Evolutionary conservation across 352 stramenopile species (phyloP).

Genomic region (Aphanomyces euteiches): DNA sequence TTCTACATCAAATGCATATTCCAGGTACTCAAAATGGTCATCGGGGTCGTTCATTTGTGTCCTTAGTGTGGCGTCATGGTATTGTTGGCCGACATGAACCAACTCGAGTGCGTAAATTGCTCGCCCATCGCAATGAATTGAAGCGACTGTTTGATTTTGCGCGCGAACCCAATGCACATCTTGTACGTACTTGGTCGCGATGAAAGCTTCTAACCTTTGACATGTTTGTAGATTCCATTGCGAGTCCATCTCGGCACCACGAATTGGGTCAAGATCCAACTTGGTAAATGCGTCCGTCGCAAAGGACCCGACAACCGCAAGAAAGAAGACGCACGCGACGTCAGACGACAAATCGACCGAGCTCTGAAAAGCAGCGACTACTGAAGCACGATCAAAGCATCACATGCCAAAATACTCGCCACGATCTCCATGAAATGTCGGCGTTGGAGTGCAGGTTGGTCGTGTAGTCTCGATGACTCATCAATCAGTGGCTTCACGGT

Average conservation of each 20-base stretch:
- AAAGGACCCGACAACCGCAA: constrained; percentile 68
- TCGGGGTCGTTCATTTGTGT: constrained; percentile 21
- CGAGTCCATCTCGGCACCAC: constrained; percentile 69
- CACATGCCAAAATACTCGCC: too few species aligned
- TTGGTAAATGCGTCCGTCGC: constrained; percentile 63
- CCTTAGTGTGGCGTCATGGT: constrained; percentile 66
- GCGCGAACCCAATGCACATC: constrained; percentile 53
- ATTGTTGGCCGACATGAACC: constrained; percentile 69
- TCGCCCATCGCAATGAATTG: constrained; percentile 68
- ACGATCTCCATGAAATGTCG: too few species aligned
- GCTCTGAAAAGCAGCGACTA: constrained; percentile 42
- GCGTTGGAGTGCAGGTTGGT: too few species aligned
- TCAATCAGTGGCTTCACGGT: too few species aligned
- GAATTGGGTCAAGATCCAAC: constrained; percentile 82
- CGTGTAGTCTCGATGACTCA: too few species aligned
- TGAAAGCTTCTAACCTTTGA: neutral
- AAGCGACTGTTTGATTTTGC: constrained; percentile 72
- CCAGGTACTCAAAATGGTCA: constrained; percentile 40
- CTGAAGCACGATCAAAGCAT: neutral
- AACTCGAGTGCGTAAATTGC: constrained; percentile 62
- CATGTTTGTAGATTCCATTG: constrained; percentile 51
- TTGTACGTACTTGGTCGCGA: constrained; percentile 40
- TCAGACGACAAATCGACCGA: constrained; percentile 59
- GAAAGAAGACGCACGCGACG: constrained; percentile 66
- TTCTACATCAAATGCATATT: constrained; percentile 73